Evolutionary conservation across 257 asterid species (phyloP).

Genomic region (Solanum sitiens): DNA sequence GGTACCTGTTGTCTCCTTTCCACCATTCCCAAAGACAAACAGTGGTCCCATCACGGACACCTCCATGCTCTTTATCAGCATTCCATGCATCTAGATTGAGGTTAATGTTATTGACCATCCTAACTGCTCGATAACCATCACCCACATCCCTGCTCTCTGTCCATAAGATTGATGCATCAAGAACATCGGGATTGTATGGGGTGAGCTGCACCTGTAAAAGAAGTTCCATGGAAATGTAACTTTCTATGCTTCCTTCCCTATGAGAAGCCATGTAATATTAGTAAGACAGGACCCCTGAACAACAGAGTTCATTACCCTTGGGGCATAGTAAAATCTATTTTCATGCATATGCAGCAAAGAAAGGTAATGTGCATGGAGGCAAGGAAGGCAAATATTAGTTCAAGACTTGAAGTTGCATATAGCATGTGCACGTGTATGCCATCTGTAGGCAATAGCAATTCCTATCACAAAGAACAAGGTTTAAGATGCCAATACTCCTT

Average conservation of each 20-base stretch:
- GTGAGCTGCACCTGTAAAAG: conserved; percentile 23
- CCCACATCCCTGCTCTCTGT: conserved; percentile 80
- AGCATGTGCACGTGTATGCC: background rate
- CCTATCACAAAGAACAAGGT: background rate
- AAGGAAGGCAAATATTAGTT: background rate
- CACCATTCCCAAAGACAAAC: conserved; percentile 96
- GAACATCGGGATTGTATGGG: conserved; percentile 48
- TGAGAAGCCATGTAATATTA: background rate
- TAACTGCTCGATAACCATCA: conserved; percentile 55
- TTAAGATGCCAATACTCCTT: background rate
- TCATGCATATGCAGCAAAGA: background rate
- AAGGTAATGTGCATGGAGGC: background rate
- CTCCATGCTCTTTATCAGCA: conserved; percentile 83
- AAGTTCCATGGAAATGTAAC: background rate
- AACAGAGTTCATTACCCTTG: background rate
- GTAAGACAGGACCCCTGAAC: background rate
- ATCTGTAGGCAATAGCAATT: background rate
- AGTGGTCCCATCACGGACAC: conserved; percentile 70
- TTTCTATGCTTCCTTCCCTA: background rate
- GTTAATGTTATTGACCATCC: conserved; percentile 76
- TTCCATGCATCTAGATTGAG: conserved; percentile 73
- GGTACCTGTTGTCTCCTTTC: conserved; percentile 73
- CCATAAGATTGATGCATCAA: conserved; percentile 87
- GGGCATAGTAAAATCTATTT: background rate
- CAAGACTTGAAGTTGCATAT: background rate